These are phyloP conservation scores for Mucor indicus DNA, from an alignment of 371 early-diverging fungal genomes.

Conservation along the genomic window DNA sequence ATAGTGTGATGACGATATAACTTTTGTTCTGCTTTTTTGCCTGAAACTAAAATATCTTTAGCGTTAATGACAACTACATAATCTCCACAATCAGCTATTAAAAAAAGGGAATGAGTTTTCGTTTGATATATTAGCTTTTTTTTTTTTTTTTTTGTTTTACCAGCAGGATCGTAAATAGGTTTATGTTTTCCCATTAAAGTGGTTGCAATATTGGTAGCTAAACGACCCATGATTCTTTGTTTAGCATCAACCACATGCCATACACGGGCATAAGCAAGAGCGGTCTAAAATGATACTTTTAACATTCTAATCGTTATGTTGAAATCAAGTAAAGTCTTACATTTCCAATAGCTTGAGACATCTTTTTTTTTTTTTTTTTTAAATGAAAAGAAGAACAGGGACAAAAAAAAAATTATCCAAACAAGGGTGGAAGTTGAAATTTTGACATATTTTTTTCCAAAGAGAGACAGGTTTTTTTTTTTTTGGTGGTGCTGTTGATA, in stretches of 20 bases:
- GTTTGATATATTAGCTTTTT: too few species aligned
- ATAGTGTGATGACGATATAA: slow-evolving; percentile 89
- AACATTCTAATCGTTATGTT: too few species aligned
- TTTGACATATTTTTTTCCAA: too few species aligned
- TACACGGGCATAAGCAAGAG: slow-evolving; percentile 88
- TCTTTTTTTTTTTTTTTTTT: slow-evolving; percentile 8
- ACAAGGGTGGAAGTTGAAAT: slow-evolving; percentile 11
- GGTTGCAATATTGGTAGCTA: slow-evolving; percentile 86
- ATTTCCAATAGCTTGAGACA: slow-evolving; percentile 70
- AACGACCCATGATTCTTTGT: slow-evolving; percentile 84
- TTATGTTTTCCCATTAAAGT: slow-evolving; percentile 97
- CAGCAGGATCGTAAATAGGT: slow-evolving; percentile 91
- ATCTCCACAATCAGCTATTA: slow-evolving; percentile 92
- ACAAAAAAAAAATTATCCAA: slow-evolving; percentile 1
- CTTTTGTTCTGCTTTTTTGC: slow-evolving; percentile 87
- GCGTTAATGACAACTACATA: slow-evolving; percentile 97
- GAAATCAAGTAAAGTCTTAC: slow-evolving; percentile 26
- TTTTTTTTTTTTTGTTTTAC: slow-evolving; percentile 44
- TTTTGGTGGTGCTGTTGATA: too few species aligned
- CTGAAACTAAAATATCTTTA: slow-evolving; percentile 77
- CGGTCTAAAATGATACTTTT: slow-evolving; percentile 55
- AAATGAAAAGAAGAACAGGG: slow-evolving; percentile 4
- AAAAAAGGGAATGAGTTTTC: neutral
- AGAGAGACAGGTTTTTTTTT: too few species aligned
- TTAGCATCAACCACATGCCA: slow-evolving; percentile 97